These are phyloP conservation scores for Neostapfia colusana DNA, from an alignment of 176 grass and related monocot genomes.

Conservation along the genomic window DNA sequence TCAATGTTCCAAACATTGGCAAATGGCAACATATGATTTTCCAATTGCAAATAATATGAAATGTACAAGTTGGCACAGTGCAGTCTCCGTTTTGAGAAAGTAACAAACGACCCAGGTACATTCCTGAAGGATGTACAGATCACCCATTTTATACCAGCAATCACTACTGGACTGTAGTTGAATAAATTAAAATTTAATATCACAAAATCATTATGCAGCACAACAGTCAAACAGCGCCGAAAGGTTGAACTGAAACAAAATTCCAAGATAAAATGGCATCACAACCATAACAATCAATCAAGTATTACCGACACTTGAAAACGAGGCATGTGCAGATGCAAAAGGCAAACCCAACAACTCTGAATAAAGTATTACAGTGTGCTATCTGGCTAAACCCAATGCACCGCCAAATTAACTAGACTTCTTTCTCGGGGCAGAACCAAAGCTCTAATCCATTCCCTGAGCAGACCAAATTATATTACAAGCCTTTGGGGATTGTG, in stretches of 20 bases:
- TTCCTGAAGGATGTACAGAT: not conserved
- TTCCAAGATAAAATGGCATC: not conserved
- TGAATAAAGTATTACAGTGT: not conserved
- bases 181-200: not conserved
- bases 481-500: not conserved
- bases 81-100: not conserved
- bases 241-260: slow-evolving; percentile 13
- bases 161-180: not conserved
- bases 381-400: not conserved
- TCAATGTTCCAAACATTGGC: not conserved
- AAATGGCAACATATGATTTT: not conserved
- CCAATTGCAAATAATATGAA: not conserved
- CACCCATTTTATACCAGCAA: slow-evolving; percentile 16
- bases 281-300: not conserved
- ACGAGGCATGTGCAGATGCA: not conserved
- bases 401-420: slow-evolving; percentile 5
- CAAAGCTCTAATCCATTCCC: not conserved
- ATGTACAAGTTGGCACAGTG: not conserved
- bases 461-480: not conserved
- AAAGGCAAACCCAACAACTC: not conserved
- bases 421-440: not conserved
- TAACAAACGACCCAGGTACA: not conserved
- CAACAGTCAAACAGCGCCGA: not conserved
- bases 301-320: not conserved
- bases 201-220: slow-evolving; percentile 1